A percentile compares a stretch with the other conserved stretches of the same genome.
phyloP scores from a whole-genome alignment of 495 filamentous ascomycete genomes.

The Hyaloscypha finlandica region DNA sequence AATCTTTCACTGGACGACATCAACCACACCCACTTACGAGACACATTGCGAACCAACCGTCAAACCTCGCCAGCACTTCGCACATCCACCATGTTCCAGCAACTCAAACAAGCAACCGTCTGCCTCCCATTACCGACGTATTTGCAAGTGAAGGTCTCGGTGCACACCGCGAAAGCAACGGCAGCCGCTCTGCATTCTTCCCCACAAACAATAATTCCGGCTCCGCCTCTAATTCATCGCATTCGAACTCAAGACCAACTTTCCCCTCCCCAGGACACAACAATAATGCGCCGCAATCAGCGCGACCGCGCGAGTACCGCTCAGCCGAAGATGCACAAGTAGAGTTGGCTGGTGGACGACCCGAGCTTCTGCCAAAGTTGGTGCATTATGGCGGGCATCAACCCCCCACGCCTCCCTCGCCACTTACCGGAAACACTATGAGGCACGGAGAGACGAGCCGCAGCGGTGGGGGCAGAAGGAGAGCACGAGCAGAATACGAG shows the following conservation, averaged over 20 bases:
- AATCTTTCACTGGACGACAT: slow-evolving; percentile 90
- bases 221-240: slow-evolving; percentile 65
- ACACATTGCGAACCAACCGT: slow-evolving; percentile 82
- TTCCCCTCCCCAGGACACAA: slow-evolving; percentile 76
- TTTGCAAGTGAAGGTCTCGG: slow-evolving; percentile 83
- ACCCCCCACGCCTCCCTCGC: slow-evolving; percentile 91
- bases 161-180: slow-evolving; percentile 44
- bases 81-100: slow-evolving; percentile 93
- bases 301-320: slow-evolving; percentile 81
- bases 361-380: slow-evolving; percentile 87
- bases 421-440: slow-evolving; percentile 45
- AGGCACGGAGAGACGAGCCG: slow-evolving; percentile 40
- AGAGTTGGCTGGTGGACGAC: slow-evolving; percentile 84
- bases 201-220: slow-evolving; percentile 19
- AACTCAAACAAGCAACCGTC: slow-evolving; percentile 84
- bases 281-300: slow-evolving; percentile 48
- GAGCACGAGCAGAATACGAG: slow-evolving; percentile 86
- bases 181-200: slow-evolving; percentile 35
- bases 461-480: slow-evolving; percentile 60
- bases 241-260: slow-evolving; percentile 65
- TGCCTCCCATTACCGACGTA: slow-evolving; percentile 93
- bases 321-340: slow-evolving; percentile 95
- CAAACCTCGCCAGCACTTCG: slow-evolving; percentile 80
- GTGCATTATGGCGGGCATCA: slow-evolving; percentile 92
- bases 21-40: slow-evolving; percentile 79